Evolutionary conservation across 2,329 filamentous ascomycete species (phyloP), one percentile per base, ranked within the genome.

Genomic region (Pseudopyricularia cyperi): DNA sequence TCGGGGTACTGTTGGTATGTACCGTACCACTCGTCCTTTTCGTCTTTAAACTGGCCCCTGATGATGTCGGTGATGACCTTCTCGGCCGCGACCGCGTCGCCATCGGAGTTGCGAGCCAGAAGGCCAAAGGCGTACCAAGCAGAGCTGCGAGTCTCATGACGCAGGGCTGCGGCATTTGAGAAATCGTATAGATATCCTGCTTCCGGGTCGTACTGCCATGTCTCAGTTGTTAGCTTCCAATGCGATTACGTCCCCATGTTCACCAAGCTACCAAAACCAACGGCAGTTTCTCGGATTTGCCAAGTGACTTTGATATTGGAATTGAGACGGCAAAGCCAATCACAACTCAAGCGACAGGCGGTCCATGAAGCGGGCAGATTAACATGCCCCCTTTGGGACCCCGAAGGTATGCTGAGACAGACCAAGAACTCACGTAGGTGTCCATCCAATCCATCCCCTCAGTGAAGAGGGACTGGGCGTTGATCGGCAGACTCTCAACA

Each of bases 121-220:
- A 83, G 66, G 0, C 79, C 79, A 4, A 76, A 66, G 0, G 76
- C 76, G 60, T 82, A 82, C 78, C 79, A 82, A 0, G 70, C 69
- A 0, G 76, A 77, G 44, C 70, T 73, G 51, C 77, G 69, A 0
- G 77, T 82, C 46, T 80, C 76, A 54, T 82, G 77, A 52, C 71
- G 67, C 7, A 79, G 64, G 0, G 76, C 73, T 8, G 67, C 60
- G 3, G 63, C 54, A 11, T 67, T 64, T 53, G 68, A 64, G 37
- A 75, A 69, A 46, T 73, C 68, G 60, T 77, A 78, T 15, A 81
- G 61, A 53, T 81, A 81, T 0, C 73, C 73, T 6, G 70, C 70
- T 2, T 63, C 62, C 2, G 65, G 52, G 55, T 82, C 79, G 57
- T 80, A 82, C 28, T 42, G n/a, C 22, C 22, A 7, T n/a, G 37